A percentile compares a stretch with the other conserved stretches of the same genome.
These are phyloP conservation scores for Casuarina glauca DNA, from an alignment of 306 rosid genomes.

Conservation along the genomic window DNA sequence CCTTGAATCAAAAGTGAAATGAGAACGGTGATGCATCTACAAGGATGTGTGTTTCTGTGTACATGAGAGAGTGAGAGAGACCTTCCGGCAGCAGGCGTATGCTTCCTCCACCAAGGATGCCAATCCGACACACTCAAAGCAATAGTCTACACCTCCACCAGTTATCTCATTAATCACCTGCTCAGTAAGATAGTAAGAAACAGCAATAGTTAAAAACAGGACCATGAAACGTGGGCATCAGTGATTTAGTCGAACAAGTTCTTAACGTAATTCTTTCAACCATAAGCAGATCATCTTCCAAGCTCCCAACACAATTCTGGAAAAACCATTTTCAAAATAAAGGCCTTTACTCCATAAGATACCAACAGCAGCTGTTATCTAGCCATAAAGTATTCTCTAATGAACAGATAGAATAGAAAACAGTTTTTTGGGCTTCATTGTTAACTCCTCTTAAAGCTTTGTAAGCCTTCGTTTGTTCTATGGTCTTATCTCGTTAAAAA, in stretches of 20 bases:
- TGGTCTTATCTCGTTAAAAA: background rate
- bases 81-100: conserved; percentile 77
- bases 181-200: conserved; percentile 1
- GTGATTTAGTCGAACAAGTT: background rate
- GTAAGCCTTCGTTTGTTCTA: background rate
- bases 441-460: background rate
- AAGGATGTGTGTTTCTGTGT: background rate
- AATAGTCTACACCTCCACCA: conserved; percentile 77
- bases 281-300: no score
- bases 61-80: conserved; percentile 23
- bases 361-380: background rate
- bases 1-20: background rate
- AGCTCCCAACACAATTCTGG: no score
- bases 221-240: background rate
- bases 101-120: conserved; percentile 79
- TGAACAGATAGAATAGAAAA: background rate
- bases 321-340: no score
- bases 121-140: conserved; percentile 84
- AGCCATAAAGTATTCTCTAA: background rate
- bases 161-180: conserved; percentile 67
- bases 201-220: background rate
- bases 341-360: no score
- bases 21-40: background rate
- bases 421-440: background rate
- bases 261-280: no score